phyloP scores from a whole-genome alignment of 2,329 filamentous ascomycete genomes.

The Ophiostoma himal-ulmi region DNA sequence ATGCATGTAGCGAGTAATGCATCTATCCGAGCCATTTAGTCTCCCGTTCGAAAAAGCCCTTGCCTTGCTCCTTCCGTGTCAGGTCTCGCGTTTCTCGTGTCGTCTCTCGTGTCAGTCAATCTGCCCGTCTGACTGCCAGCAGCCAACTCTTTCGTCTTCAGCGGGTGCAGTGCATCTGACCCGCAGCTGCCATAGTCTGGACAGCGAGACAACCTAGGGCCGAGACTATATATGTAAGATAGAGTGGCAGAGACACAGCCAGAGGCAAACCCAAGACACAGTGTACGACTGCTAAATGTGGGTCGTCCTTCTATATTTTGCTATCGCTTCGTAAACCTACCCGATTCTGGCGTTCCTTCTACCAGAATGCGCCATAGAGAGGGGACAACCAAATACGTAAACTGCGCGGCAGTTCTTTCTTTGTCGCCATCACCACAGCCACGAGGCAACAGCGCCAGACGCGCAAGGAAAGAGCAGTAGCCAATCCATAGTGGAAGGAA shows the following conservation, averaged over 20 bases:
- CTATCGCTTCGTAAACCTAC: neutral
- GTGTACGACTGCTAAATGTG: neutral
- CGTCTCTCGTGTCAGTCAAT: neutral
- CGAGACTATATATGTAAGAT: too few species aligned
- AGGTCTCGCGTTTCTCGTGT: neutral
- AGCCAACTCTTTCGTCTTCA: neutral
- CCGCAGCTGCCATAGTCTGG: neutral
- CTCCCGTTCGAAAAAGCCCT: neutral
- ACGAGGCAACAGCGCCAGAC: neutral
- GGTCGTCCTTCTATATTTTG: neutral
- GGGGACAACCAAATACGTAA: neutral
- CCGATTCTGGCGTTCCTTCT: slow-evolving; percentile 8
- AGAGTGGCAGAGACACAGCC: neutral
- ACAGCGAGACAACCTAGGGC: neutral
- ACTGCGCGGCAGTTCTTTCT: neutral
- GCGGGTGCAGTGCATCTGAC: neutral
- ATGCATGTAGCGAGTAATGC: neutral
- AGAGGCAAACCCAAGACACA: slow-evolving; percentile 6
- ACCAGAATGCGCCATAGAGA: neutral
- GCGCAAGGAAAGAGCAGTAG: neutral
- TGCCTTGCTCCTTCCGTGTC: neutral
- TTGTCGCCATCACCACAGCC: neutral
- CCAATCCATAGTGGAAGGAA: neutral
- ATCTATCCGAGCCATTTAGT: neutral
- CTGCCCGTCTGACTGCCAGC: neutral